These are phyloP conservation scores for Trypanosoma boissoni DNA, from an alignment of 208 protist species.

Conservation along the genomic window DNA sequence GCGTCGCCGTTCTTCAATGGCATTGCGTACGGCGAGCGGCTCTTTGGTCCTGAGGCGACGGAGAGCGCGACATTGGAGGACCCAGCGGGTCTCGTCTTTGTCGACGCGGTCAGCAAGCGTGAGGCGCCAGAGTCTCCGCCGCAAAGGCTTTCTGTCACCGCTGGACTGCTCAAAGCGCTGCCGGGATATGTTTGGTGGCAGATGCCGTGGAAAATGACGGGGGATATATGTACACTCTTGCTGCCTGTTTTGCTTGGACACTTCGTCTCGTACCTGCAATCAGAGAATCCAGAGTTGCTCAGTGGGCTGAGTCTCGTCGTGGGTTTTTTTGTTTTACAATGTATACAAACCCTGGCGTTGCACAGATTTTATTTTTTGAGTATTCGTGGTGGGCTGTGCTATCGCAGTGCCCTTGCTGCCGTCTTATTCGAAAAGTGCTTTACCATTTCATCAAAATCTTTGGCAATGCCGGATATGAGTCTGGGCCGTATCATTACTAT, in stretches of 20 bases:
- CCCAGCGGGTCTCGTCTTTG: conserved; percentile 1
- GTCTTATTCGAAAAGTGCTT: conserved; percentile 70
- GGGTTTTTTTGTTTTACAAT: conserved; percentile 42
- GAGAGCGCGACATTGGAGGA: conserved; percentile 19
- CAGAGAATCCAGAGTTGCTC: conserved; percentile 10
- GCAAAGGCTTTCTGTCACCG: conserved; percentile 1
- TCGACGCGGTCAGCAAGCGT: background rate
- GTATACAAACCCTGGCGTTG: conserved; percentile 36
- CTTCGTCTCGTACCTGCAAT: conserved; percentile 23
- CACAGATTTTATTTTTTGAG: conserved; percentile 63
- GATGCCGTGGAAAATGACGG: conserved; percentile 24
- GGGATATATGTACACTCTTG: conserved; percentile 45
- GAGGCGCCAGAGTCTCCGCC: background rate
- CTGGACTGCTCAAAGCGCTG: conserved; percentile 4
- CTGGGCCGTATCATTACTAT: conserved; percentile 75
- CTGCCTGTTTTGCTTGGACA: conserved; percentile 50
- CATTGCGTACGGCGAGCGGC: conserved; percentile 11
- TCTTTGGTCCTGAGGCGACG: conserved; percentile 13
- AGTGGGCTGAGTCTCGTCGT: conserved; percentile 35
- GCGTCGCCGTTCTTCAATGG: conserved; percentile 20
- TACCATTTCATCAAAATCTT: conserved; percentile 20
- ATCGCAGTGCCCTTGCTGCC: conserved; percentile 17
- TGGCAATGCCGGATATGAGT: conserved; percentile 47
- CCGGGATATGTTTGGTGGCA: conserved; percentile 12
- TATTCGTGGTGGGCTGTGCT: conserved; percentile 18